phyloP scores from a whole-genome alignment of 139 green algal genomes.

The Volvox reticuliferus region DNA sequence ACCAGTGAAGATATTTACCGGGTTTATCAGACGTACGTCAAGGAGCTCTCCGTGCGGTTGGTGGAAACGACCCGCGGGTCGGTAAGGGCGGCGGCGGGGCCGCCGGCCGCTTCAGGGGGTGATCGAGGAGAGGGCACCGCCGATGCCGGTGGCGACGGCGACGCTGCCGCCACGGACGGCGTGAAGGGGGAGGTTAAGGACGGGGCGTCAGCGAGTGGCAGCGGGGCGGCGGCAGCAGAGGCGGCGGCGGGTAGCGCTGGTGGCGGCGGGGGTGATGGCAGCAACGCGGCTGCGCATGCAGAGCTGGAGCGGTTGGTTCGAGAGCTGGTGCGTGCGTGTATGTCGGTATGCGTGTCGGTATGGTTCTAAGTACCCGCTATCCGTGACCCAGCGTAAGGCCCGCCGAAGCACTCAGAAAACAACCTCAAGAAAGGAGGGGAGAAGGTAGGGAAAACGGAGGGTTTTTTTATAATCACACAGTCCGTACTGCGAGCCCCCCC shows the following conservation, averaged over 20 bases:
- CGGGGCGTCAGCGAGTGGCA: neutral
- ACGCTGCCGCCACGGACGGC: neutral
- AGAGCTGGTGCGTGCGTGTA: conserved; percentile 55
- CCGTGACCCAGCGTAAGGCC: too few relatives aligned
- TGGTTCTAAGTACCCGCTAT: too few relatives aligned
- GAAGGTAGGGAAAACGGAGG: too few relatives aligned
- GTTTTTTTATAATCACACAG: too few relatives aligned
- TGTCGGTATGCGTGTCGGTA: too few relatives aligned
- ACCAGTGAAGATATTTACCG: conserved; percentile 70
- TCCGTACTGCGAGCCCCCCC: too few relatives aligned
- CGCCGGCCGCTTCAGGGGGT: neutral
- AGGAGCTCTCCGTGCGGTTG: conserved; percentile 65
- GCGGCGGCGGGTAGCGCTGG: neutral
- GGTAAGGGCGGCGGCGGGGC: neutral
- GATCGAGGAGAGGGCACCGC: neutral
- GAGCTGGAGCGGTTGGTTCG: conserved; percentile 57
- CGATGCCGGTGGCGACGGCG: neutral
- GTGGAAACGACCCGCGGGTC: conserved; percentile 44
- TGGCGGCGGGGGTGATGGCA: neutral
- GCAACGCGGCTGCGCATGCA: neutral
- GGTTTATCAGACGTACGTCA: conserved; percentile 77
- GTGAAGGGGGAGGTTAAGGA: neutral
- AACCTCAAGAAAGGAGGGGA: too few relatives aligned
- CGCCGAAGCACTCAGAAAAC: too few relatives aligned
- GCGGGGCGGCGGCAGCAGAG: neutral